phyloP scores from a whole-genome alignment of 1,139 yeast genomes.

The Yamadazyma pseudoaaseri region DNA sequence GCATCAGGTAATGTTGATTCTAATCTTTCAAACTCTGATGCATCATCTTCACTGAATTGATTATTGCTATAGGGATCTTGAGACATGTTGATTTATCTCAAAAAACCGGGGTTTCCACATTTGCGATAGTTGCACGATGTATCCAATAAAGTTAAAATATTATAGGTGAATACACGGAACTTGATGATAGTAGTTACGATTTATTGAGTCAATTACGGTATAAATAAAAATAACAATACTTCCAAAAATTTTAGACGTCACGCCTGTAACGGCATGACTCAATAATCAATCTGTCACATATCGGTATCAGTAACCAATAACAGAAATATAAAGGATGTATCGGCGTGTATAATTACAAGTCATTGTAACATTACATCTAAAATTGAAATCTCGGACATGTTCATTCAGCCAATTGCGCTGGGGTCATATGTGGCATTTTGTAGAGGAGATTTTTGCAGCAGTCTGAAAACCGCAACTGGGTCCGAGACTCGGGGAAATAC shows the following conservation, averaged over 20 bases:
- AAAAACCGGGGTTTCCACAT: no score
- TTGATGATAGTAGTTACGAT: no score
- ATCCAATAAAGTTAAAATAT: no score
- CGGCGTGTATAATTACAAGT: no score
- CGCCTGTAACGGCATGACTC: slow-evolving; percentile 2
- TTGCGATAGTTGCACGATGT: no score
- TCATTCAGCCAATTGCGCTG: not conserved
- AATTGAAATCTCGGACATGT: not conserved
- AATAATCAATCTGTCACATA: no score
- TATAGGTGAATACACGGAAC: no score
- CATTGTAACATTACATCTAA: not conserved
- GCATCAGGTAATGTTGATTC: slow-evolving; percentile 47
- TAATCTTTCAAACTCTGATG: slow-evolving; percentile 40
- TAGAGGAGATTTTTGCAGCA: slow-evolving; percentile 2
- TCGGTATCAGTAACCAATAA: slow-evolving; percentile 3
- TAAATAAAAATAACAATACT: no score
- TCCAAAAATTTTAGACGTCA: no score
- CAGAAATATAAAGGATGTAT: no score
- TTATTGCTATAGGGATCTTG: slow-evolving; percentile 1
- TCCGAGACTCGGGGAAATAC: slow-evolving; percentile 5
- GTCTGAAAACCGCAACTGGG: slow-evolving; percentile 3
- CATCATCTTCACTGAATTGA: slow-evolving; percentile 13
- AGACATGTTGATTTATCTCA: slow-evolving; percentile 2
- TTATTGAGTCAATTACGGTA: no score
- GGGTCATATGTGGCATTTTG: slow-evolving; percentile 9